Base-by-base conservation (phyloP, 2,329 filamentous ascomycete genomes). In the Nemania bipapillata region DNA sequence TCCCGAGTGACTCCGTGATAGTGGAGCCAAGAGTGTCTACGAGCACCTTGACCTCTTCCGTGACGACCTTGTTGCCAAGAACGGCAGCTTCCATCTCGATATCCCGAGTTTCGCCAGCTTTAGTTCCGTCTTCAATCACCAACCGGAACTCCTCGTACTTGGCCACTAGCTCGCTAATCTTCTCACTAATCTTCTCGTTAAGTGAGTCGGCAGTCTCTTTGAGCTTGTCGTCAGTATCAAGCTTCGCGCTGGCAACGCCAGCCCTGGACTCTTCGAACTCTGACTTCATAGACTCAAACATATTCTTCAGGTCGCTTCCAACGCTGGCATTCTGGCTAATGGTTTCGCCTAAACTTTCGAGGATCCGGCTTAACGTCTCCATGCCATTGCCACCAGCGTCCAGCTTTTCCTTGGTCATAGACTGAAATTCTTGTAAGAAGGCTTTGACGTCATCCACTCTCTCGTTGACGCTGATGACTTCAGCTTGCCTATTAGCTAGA, bases 101-200 rank as follows among this genome's bases (percentile, higher is more conserved):
- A 35, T 92, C 89, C 66, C 92, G 90, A 71, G 92, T 90, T 74
- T 95, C 93, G 62, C 89, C 88, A 37, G 90, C 86, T 72, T 90
- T 89, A 56, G 90, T 87, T 74, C 92, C 92, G 55, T 92, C 90
- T 52, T 96, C 92, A 32, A 93, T 86, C 7, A 89, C 84, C 22
- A 86, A 82, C 76, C 96, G 92, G 70, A 94, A 90, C 69, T 96
- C 93, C 63, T 97, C 94, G 76, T 97, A 96, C 79, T 96, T 97
- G 73, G 86, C 84, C 78, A 97, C 89, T 26, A 99, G 85, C 72
- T 94, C 92, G 66, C 87, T 87, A 73, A 97, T 86, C 74, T 87
- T 88, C 74, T 89, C 87, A 40, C 89, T 88, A 52, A 91, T 81
- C 77, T 88, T 89, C 67, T 79, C 78, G 50, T 84, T 81, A 8